These are phyloP conservation scores for Trichoderma simmonsii DNA, from an alignment of 2,329 filamentous ascomycete genomes.

Conservation along the genomic window DNA sequence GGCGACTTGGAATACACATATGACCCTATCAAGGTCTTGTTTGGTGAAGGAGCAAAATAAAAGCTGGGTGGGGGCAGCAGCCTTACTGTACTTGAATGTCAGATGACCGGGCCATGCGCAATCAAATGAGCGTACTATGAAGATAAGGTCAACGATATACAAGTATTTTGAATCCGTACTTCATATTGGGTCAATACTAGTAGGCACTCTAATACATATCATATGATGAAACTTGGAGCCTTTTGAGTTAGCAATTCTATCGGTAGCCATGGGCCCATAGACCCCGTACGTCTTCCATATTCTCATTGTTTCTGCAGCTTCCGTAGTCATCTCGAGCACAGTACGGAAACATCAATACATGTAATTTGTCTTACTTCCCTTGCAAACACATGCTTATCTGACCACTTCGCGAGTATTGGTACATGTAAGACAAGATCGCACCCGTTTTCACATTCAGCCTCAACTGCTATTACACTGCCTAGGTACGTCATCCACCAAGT, in stretches of 20 bases:
- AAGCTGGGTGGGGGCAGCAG: not conserved
- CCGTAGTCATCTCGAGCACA: not conserved
- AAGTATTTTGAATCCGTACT: not conserved
- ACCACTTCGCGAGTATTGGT: not conserved
- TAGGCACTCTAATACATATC: not conserved
- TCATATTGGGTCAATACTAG: not conserved
- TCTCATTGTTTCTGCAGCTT: not conserved
- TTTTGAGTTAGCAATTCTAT: not conserved
- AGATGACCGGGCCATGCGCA: slow-evolving; percentile 1
- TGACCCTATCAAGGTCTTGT: slow-evolving; percentile 59
- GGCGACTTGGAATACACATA: slow-evolving; percentile 64
- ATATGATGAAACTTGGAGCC: not conserved
- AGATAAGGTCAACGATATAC: not conserved
- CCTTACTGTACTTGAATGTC: not conserved
- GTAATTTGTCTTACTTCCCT: not conserved
- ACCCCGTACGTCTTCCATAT: not conserved
- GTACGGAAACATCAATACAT: not conserved
- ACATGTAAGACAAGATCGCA: not conserved
- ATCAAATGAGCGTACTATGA: not conserved
- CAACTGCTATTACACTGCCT: not conserved
- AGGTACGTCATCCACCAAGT: not conserved
- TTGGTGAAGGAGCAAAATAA: slow-evolving; percentile 45
- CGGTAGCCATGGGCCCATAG: not conserved
- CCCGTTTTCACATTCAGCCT: not conserved
- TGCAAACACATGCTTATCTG: not conserved